Base-by-base conservation (phyloP, 441 rosid genomes). In the Omphalea diandra region DNA sequence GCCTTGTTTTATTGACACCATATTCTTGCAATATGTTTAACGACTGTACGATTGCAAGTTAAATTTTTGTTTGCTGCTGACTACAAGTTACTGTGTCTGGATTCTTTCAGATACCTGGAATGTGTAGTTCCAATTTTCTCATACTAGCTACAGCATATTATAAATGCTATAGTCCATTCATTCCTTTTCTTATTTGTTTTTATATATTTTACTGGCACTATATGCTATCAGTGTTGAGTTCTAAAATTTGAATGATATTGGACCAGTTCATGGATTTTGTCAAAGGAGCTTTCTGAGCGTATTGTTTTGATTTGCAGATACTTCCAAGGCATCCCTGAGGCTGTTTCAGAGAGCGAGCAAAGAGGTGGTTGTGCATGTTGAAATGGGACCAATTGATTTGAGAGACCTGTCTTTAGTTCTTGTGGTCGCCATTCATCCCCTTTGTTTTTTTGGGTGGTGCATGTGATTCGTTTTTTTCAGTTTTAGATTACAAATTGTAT, bases 281-380 rank as follows among this genome's bases (percentile, higher is more conserved):
- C 55, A 8, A 32, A 5, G 24, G 29, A 43, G 31, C 58, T 33
- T 15, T 15, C 56, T 43, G 7, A 46, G 22, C 1, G n/a, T 33
- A 63, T 69, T 18, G 18, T 18, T 40, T 57, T 35, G 40, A 24
- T 41, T 44, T 80, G 79, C 87, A 93, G 98, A 85, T 94, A 94
- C 81, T 91, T 94, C 81, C 97, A 91, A 76, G 93, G 92, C 55
- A 82, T 88, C 60, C 93, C 95, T 0, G 97, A 89, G 52, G 87
- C 87, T 60, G 87, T 81, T 59, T 76, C 95, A 0, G 97, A 90
- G 78, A 83, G 80, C 12, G 97, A 90, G 75, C 97, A 90, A 79
- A 82, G 97, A 77, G 86, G 97, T 22, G 93, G 98, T 18, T 94
- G 97, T 70, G 88, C 98, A 36, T 94, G 97, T 79, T 94, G 85